Percentiles rank a stretch among this genome's conserved stretches.
These are phyloP conservation scores for Aureobasidium melanogenum DNA, from an alignment of 2,329 filamentous ascomycete genomes.

Conservation along the genomic window DNA sequence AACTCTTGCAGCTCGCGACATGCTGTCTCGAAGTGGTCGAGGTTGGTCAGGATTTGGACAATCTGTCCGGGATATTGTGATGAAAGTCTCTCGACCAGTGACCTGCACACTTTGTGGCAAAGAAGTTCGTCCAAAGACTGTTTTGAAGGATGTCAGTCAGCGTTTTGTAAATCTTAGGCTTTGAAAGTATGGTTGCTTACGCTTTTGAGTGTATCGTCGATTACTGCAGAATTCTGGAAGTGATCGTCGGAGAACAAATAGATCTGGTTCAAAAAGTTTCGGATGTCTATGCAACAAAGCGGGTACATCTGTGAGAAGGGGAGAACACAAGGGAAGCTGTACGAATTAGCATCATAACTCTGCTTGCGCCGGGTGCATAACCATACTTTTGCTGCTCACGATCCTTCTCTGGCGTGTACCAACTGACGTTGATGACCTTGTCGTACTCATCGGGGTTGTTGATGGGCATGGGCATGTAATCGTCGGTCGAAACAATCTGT, in stretches of 20 bases:
- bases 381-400: conserved; percentile 64
- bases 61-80: conserved; percentile 96
- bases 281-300: conserved; percentile 93
- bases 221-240: conserved; percentile 80
- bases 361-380: background rate
- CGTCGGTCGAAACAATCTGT: conserved; percentile 72
- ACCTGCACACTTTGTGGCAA: conserved; percentile 82
- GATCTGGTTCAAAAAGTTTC: conserved; percentile 96
- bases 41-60: conserved; percentile 94
- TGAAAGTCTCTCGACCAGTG: conserved; percentile 75
- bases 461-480: conserved; percentile 99
- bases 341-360: conserved; percentile 17
- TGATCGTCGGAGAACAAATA: conserved; percentile 97
- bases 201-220: conserved; percentile 81
- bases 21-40: conserved; percentile 93
- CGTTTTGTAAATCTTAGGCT: background rate
- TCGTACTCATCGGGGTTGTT: conserved; percentile 84
- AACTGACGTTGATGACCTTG: conserved; percentile 91
- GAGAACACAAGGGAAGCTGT: conserved; percentile 77
- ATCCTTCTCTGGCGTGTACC: conserved; percentile 80
- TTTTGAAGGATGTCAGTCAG: conserved; percentile 7
- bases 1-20: conserved; percentile 83
- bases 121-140: conserved; percentile 92
- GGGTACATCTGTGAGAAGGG: conserved; percentile 99
- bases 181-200: conserved; percentile 31